Evolutionary conservation across 2,329 filamentous ascomycete species (phyloP), one percentile per base, ranked within the genome.

Genomic region (Kalmusia sp.): DNA sequence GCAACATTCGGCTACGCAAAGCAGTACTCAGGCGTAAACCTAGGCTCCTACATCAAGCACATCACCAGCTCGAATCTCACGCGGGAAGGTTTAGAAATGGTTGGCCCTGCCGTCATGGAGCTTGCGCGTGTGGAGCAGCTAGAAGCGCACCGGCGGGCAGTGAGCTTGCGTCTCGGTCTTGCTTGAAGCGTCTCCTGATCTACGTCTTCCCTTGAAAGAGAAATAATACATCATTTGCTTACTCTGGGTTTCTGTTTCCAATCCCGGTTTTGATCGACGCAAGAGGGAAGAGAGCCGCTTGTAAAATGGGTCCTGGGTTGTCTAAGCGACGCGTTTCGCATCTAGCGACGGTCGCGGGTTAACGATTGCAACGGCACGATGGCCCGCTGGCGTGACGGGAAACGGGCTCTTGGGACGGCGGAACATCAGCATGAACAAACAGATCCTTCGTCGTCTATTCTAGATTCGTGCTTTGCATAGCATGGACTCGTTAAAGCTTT

Each of bases 1-100:
- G 92, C 95, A 47, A 99, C 95, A 0, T 99, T 98, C 71, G 95
- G 95, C 34, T 99, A 96, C 69, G 95, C 95, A 43, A 96, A 96
- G 79, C 95, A 99, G 76, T 99, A 99, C 80, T 97, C 92, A 5
- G 95, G 95, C 47, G 95, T 99, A 70, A 99, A 96, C 75, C 84
- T 99, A 5, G 92, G 86, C 27, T 98, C 93, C 2, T 99, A 97
- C 77, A 85, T 96, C 74, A 99, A 99, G 80, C 92, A 98, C 81
- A 97, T 99, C 69, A 99, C 95, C 31, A 95, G 91, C 78, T 92
- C 92, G 0, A 91, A 96, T 74, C 82, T 99, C 57, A 96, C 92
- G 1, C 85, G 87, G 15, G 84, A 96, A 67, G 95, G 95, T 19
- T 80, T 99, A 57, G 84, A 84, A 64, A 95, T 96, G 67, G 90